Base-by-base conservation (phyloP, 1,284 basidiomycete species). In the Trichosporon faecale region DNA sequence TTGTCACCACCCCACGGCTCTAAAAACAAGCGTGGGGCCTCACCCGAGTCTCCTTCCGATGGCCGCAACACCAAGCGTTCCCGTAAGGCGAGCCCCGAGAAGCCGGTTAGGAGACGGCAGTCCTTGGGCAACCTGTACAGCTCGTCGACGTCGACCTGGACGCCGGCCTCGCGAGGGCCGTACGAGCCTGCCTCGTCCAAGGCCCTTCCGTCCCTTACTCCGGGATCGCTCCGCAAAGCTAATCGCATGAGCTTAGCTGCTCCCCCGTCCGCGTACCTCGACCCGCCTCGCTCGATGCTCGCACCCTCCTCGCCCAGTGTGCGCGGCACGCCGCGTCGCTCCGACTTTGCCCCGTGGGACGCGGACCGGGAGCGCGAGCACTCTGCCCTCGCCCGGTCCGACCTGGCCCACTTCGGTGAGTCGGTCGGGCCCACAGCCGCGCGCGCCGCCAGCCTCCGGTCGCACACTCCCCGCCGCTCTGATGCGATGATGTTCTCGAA, bases 261-360 rank as follows among this genome's bases (percentile, higher is more conserved):
- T 8, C 57, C 57, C 8, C 57, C 57, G 16, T 61, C 57, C 5
- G 57, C 78, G 7, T 82, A 82, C 65, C 76, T 80, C 27, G 80
- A 82, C 72, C 79, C 79, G 0, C 79, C 80, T 3, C 67, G 70
- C 23, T 44, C 55, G 23, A 52, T 76, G 8, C 72, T 82, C n/a
- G 68, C 65, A 2, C 69, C 73, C 7, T 66, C 70, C 18, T 72
- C 74, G n/a, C 74, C 76, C 11, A 68, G 66, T 9, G 33, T 44
- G 4, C 57, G 57, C 14, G 57, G 57, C 5, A 61, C 57, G 29
- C 65, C 57, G 14, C 57, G 57, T 33, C 57, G 57, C 57, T 31
- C 57, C 12, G 57, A 61, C 16, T 33, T 29, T 18, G 16, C 57
- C 18, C 7, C 27, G 18, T 61, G 57, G 57, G 27, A 61, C 16